These are phyloP conservation scores for Nakazawaea populi DNA, from an alignment of 805 yeast species.

Conservation along the genomic window DNA sequence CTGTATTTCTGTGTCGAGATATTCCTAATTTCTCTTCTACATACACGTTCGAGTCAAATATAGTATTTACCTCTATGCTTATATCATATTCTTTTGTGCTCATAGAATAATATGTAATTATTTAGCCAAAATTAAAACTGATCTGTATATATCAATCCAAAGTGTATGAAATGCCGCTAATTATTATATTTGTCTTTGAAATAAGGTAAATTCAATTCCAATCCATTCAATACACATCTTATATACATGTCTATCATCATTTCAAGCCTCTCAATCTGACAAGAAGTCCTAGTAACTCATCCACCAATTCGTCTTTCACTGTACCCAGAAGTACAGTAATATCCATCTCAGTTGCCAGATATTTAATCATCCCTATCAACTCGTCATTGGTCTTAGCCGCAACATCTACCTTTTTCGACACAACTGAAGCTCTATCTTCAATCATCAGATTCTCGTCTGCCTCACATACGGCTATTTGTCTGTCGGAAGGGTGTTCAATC, in stretches of 20 bases:
- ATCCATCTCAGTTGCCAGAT: background rate
- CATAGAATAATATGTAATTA: background rate
- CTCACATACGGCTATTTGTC: too few relatives aligned
- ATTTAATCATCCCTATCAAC: background rate
- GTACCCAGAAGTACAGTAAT: background rate
- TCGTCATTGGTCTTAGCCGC: background rate
- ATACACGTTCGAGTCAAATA: background rate
- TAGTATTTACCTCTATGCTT: background rate
- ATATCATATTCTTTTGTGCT: background rate
- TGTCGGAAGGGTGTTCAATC: too few relatives aligned
- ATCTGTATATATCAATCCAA: background rate
- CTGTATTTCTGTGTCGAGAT: background rate
- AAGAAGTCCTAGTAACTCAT: conserved; percentile 1
- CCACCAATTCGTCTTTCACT: background rate
- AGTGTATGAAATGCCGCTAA: too few relatives aligned
- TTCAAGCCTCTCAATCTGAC: conserved; percentile 2
- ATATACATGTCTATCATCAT: background rate
- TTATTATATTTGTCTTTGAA: too few relatives aligned
- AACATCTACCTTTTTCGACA: too few relatives aligned
- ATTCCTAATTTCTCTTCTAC: background rate
- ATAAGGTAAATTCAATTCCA: too few relatives aligned
- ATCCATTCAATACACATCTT: background rate
- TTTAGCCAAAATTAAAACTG: background rate
- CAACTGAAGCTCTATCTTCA: background rate
- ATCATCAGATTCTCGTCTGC: too few relatives aligned